Evolutionary conservation across 495 filamentous ascomycete genomes (phyloP), one percentile per base, ranked within the genome.

Genomic region (Neurospora cerealis): DNA sequence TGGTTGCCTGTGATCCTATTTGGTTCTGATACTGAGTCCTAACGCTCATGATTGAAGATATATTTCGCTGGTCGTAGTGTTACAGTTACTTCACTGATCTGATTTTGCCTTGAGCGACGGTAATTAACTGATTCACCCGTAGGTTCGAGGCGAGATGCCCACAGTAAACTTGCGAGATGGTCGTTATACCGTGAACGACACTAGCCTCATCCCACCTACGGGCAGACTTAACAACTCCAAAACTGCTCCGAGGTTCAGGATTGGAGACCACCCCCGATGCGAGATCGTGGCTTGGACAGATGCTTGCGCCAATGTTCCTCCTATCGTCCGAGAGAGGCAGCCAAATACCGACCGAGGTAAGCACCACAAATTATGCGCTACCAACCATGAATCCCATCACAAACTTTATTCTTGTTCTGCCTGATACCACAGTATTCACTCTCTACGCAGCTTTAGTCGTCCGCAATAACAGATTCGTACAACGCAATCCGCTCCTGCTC

Each of bases 401-500:
- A 19, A 36, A 13, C 13, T 21, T 70, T 5, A 9, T 32, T 39
- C 38, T 10, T 70, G 17, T 21, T 32, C 10, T 41, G 10, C 32
- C 32, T 44, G 32, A 32, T 11, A 15, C 69, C 15, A 70, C 24
- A 3, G 32, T 13, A 32, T 15, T 70, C 8, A 41, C 6, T 4
- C 28, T 8, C 34, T 4, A 7, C 9, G 21, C 3, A 11, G 28
- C n/a, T 15, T 38, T 11, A 17, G 6, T n/a, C 70, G n/a, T 71
- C 48, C n/a, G 5, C 70, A 32, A 71, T 11, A 5, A 80, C 44
- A 3, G 19, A 69, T 9, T 72, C 34, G 6, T 72, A 37, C 48
- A 32, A 24, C 11, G 46, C 72, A 8, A 66, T 54, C 60, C 79
- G 73, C 32, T 71, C 34, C 32, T 39, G 66, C 32, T 70, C 73